Base-by-base conservation (phyloP, 139 green algal species). In the Chlamydomonas eustigma region DNA sequence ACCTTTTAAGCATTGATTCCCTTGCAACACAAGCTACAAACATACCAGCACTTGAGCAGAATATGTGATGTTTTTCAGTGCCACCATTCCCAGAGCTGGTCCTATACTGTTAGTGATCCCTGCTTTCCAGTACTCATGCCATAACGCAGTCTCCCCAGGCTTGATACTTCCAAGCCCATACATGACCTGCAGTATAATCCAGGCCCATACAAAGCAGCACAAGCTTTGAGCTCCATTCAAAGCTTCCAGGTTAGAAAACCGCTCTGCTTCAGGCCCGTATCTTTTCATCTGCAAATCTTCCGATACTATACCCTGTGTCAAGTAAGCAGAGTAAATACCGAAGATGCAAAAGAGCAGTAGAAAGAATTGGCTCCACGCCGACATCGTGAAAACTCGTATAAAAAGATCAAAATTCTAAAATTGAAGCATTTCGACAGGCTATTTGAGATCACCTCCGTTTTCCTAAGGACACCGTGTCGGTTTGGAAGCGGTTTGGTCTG, bases 31-130 rank as follows among this genome's bases (percentile, higher is more conserved):
- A n/a, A n/a, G n/a, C n/a, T n/a, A n/a, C n/a, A n/a, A n/a, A 0
- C 39, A 39, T 18, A 58, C 44, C 78, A 38, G 65, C 28, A 95
- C 91, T 80, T 98, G 92, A 0, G 91, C 92, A 4, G 90, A 88
- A 75, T 97, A 97, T 68, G 84, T 93, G 81, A 98, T 99, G 82
- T 97, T 97, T 75, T 94, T 96, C 2, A 98, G 85, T 0, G 95
- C 95, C 8, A 92, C 68, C 32, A 93, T 90, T n/a, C 95, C 95
- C 22, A 85, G 92, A 0, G 94, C 93, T 0, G 95, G 95, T 0
- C 95, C 95, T 1, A 98, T 77, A 38, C 83, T 88, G 86, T 97
- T 97, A 22, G 90, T 93, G 8, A 98, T 64, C 0, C 85, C 94
- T 0, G 92, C 75, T 35, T 78, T 83, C 90, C 91, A 97, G 79